phyloP scores from a whole-genome alignment of 257 asterid species.

The Knoxia roxburghii region DNA sequence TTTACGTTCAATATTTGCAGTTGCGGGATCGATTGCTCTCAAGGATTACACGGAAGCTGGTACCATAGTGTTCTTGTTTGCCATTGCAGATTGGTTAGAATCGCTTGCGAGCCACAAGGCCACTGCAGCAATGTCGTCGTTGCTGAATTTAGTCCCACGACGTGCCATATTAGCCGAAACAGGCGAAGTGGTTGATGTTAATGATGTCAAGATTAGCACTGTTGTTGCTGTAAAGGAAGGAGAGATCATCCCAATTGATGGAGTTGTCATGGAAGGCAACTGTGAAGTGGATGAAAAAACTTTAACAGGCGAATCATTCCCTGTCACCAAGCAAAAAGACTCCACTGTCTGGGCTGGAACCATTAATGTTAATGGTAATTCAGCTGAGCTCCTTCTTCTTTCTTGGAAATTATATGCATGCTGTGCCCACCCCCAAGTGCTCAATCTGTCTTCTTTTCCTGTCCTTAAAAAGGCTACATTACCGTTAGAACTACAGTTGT shows the following conservation, averaged over 20 bases:
- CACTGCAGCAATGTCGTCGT: constrained; percentile 61
- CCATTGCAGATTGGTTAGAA: constrained; percentile 85
- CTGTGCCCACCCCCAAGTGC: not conserved
- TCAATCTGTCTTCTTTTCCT: not conserved
- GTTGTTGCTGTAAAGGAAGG: constrained; percentile 77
- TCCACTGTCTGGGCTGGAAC: constrained; percentile 85
- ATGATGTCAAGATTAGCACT: constrained; percentile 55
- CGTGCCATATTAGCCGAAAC: constrained; percentile 68
- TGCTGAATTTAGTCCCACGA: constrained; percentile 71
- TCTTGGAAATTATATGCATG: too few species aligned
- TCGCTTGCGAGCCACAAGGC: constrained; percentile 86
- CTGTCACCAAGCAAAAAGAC: constrained; percentile 64
- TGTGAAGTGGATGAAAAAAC: constrained; percentile 85
- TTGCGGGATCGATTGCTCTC: constrained; percentile 68
- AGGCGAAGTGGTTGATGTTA: constrained; percentile 63
- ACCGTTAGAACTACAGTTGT: constrained; percentile 52
- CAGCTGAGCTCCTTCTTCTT: too few species aligned
- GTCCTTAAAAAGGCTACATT: constrained; percentile 52
- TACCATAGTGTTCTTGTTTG: constrained; percentile 70
- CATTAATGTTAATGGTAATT: constrained; percentile 68
- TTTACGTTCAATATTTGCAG: constrained; percentile 26
- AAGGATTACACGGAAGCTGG: constrained; percentile 90
- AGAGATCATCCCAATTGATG: constrained; percentile 73
- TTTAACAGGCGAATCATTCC: constrained; percentile 83
- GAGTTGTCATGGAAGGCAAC: constrained; percentile 62